These are phyloP conservation scores for Cladosporium halotolerans DNA, from an alignment of 2,329 filamentous ascomycete species.

Conservation along the genomic window DNA sequence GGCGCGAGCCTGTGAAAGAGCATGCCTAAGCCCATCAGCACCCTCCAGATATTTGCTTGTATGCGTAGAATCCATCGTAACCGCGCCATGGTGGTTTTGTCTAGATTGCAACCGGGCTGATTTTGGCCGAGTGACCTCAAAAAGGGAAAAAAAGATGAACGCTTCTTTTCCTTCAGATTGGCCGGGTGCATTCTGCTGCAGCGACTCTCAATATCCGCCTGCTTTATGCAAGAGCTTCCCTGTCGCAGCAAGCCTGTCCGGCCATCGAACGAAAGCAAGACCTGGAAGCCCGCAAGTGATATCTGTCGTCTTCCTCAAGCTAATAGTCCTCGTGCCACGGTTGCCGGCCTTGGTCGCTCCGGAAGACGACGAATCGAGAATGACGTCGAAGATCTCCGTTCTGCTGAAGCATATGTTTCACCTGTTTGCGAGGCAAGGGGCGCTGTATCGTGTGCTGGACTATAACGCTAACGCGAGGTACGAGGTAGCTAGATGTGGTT, in stretches of 20 bases:
- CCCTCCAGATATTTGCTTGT: slow-evolving; percentile 61
- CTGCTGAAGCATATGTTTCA: not conserved
- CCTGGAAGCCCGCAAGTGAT: not conserved
- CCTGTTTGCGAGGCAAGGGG: not conserved
- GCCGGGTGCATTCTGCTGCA: not conserved
- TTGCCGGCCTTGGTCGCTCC: not conserved
- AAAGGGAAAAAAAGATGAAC: not conserved
- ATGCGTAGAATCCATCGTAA: slow-evolving; percentile 56
- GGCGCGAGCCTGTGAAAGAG: slow-evolving; percentile 56
- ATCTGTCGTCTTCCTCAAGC: not conserved
- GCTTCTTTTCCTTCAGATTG: not conserved
- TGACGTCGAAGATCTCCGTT: not conserved
- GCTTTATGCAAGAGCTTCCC: not conserved
- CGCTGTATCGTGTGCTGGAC: not conserved
- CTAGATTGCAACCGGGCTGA: not conserved
- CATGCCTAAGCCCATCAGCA: slow-evolving; percentile 64
- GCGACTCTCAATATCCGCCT: not conserved
- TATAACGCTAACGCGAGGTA: not conserved
- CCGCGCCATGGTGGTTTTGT: slow-evolving; percentile 27
- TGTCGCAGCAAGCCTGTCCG: not conserved
- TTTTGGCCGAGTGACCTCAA: not conserved
- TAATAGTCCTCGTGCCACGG: not conserved
- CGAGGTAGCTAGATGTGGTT: not conserved
- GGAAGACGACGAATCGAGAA: not conserved
- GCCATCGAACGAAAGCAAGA: not conserved